Evolutionary conservation across 805 yeast species (phyloP).

Genomic region (Teunomyces barrocoloradensis): DNA sequence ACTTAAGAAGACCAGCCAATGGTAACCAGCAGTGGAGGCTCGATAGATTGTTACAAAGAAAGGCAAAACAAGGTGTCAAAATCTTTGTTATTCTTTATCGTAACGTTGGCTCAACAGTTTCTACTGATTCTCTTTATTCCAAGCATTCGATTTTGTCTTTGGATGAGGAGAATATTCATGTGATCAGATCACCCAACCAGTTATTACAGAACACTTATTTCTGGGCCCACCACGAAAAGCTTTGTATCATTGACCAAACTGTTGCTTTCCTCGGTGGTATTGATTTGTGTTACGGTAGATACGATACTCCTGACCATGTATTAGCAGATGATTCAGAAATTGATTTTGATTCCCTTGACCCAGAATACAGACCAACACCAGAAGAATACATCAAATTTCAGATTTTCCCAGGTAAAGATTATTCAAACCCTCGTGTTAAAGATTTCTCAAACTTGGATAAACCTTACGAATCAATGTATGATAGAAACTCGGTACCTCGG

Average conservation of each 20-base stretch:
- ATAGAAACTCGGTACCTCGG: conserved; percentile 74
- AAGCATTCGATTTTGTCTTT: conserved; percentile 87
- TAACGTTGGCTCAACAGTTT: conserved; percentile 89
- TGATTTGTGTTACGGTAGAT: conserved; percentile 93
- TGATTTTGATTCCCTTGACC: conserved; percentile 29
- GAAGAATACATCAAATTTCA: conserved; percentile 52
- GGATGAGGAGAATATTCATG: conserved; percentile 78
- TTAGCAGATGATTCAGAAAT: conserved; percentile 66
- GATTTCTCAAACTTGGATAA: conserved; percentile 79
- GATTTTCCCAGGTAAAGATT: conserved; percentile 94
- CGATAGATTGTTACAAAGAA: conserved; percentile 81
- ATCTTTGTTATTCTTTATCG: conserved; percentile 88
- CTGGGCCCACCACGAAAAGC: conserved; percentile 99
- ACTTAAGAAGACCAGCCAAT: conserved; percentile 88
- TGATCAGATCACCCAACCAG: conserved; percentile 93
- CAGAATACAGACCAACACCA: conserved; percentile 29
- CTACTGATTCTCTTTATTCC: conserved; percentile 91
- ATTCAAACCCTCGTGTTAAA: conserved; percentile 90
- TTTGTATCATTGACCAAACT: conserved; percentile 82
- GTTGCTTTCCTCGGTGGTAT: conserved; percentile 93
- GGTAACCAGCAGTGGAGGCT: conserved; percentile 94
- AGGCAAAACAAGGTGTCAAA: conserved; percentile 94
- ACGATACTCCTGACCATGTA: conserved; percentile 95
- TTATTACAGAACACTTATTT: conserved; percentile 87
- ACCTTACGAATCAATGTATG: conserved; percentile 91